Conservation (phyloP, 2,329 filamentous ascomycete species). For the Ophiostoma fasciatum region DNA sequence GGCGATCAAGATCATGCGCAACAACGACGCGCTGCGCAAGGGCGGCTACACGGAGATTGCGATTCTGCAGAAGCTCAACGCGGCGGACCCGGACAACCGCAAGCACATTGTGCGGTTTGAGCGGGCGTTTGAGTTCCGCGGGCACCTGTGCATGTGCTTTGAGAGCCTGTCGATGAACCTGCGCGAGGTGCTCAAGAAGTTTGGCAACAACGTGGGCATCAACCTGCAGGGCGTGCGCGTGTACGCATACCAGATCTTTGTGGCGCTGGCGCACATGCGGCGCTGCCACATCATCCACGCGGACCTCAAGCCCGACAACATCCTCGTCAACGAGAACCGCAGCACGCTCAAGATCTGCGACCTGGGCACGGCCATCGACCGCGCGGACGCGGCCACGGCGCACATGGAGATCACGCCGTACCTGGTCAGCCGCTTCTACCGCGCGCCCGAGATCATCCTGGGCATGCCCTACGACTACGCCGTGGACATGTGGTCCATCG, state of each 20-base stretch:
- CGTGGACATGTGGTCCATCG: conserved; percentile 96
- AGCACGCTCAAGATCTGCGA: conserved; percentile 90
- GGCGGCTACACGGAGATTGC: conserved; percentile 90
- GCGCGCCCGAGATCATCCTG: conserved; percentile 90
- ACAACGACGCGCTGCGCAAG: conserved; percentile 85
- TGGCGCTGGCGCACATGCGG: conserved; percentile 73
- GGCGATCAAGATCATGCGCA: conserved; percentile 94
- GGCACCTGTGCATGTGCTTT: conserved; percentile 91
- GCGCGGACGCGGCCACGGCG: conserved; percentile 56
- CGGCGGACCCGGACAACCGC: conserved; percentile 73
- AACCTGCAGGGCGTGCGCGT: conserved; percentile 74
- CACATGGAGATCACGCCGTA: conserved; percentile 84
- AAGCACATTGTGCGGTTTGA: conserved; percentile 86
- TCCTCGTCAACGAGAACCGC: conserved; percentile 73
- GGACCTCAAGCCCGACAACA: conserved; percentile 95
- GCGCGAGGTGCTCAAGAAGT: conserved; percentile 88
- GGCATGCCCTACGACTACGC: conserved; percentile 92
- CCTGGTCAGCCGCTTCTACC: conserved; percentile 92
- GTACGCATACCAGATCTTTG: conserved; percentile 90
- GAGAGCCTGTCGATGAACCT: conserved; percentile 90
- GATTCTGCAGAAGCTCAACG: conserved; percentile 75
- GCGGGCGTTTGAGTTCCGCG: conserved; percentile 82
- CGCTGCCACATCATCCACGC: conserved; percentile 91
- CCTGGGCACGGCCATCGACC: conserved; percentile 87
- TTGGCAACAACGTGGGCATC: conserved; percentile 86